Base-by-base conservation (phyloP, 2,329 filamentous ascomycete genomes). In the Ambrosiella beaveri region DNA sequence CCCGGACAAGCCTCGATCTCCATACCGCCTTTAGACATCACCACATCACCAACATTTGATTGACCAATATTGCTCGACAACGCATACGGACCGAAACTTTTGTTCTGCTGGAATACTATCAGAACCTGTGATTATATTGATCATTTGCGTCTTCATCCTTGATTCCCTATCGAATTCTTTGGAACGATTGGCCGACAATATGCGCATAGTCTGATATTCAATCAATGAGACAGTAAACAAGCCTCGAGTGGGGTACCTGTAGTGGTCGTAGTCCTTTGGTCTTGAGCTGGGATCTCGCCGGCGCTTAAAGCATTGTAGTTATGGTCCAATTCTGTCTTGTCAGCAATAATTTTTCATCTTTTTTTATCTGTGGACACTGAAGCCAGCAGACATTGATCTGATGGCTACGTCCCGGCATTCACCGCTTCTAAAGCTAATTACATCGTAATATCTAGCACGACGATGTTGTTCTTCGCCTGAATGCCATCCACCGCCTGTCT, bases 401-500 rank as follows among this genome's bases (percentile, higher is more conserved):
- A 5, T 27, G 5, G 27, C 27, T 27, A 27, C 27, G 27, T 27
- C 27, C 27, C 27, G 27, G 27, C 3, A 27, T 27, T 27, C 3
- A 27, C 27, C 27, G 27, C 27, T 27, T 27, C 27, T 27, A 27
- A 27, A 19, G 44, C 15, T 49, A 9, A 49, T 49, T 62, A 54
- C 27, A 27, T 27, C 27, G 27, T 27, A 27, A 27, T 27, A 27
- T 27, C 27, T 67, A 98, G 91, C 93, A 98, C 73, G 93, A 98
- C 71, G 94, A 98, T 78, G 93, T 98, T 65, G 81, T 97, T 64
- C 84, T 98, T 70, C 88, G 93, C 71, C 81, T 98, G 73, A 98
- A 98, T 74, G 93, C 93, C 68, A 98, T 98, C 71, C 91, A 95
- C 75, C 86, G 93, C 68, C 84, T 98, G 63, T 96, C 93, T 60